Percentiles rank a stretch among this genome's conserved stretches.
These are phyloP conservation scores for Yamadazyma phyllophila DNA, from an alignment of 805 yeast genomes.

Conservation along the genomic window DNA sequence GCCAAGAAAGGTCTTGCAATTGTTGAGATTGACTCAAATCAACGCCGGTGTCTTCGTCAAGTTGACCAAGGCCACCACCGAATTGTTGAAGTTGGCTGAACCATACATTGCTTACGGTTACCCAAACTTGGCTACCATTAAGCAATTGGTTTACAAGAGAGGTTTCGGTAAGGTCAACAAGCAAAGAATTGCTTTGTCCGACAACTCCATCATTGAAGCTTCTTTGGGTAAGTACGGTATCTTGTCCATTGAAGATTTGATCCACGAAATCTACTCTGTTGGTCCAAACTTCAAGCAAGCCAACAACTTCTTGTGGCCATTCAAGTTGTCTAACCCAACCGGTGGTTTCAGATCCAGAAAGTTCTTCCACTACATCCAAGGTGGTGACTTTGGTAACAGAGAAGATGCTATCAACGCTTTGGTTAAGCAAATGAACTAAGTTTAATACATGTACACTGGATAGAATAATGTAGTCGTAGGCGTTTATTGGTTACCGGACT, in stretches of 20 bases:
- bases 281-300: conserved; percentile 99
- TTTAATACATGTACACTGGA: neutral
- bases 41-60: conserved; percentile 94
- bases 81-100: conserved; percentile 89
- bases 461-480: too few species aligned
- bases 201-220: conserved; percentile 86
- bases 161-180: conserved; percentile 96
- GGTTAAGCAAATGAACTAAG: conserved; percentile 91
- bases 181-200: conserved; percentile 89
- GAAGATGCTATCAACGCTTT: conserved; percentile 93
- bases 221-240: conserved; percentile 90
- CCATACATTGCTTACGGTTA: conserved; percentile 97
- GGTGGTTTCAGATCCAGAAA: conserved; percentile 99
- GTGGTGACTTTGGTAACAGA: conserved; percentile 99
- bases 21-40: conserved; percentile 89
- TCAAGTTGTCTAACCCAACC: conserved; percentile 93
- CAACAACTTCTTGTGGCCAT: conserved; percentile 98
- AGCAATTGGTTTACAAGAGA: conserved; percentile 95
- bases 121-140: conserved; percentile 89
- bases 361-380: conserved; percentile 96
- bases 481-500: too few species aligned
- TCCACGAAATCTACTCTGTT: conserved; percentile 93
- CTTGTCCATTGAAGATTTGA: conserved; percentile 86
- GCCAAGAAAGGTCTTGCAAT: conserved; percentile 98
- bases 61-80: conserved; percentile 93